phyloP scores from a whole-genome alignment of 2,329 filamentous ascomycete genomes.

The Exophiala viscosa region DNA sequence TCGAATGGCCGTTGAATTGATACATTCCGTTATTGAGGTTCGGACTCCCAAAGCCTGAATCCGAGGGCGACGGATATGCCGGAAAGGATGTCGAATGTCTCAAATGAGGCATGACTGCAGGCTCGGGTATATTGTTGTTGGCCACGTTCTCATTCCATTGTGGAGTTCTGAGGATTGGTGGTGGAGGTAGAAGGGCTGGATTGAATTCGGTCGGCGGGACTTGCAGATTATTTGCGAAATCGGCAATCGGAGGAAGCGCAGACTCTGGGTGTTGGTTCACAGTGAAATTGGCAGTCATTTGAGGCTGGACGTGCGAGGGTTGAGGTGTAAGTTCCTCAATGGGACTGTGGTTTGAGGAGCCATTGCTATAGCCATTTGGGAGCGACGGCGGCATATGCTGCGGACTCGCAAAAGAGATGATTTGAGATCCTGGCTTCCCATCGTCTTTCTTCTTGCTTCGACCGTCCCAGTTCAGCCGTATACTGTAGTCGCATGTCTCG shows the following conservation, averaged over 20 bases:
- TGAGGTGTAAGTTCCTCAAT: slow-evolving; percentile 9
- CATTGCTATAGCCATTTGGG: slow-evolving; percentile 18
- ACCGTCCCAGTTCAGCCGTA: slow-evolving; percentile 77
- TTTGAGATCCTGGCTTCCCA: slow-evolving; percentile 33
- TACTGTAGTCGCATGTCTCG: slow-evolving; percentile 75
- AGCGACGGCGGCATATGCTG: slow-evolving; percentile 8
- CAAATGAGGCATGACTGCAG: slow-evolving; percentile 4
- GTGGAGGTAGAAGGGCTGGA: slow-evolving; percentile 17
- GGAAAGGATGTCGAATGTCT: slow-evolving; percentile 14
- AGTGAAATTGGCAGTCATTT: slow-evolving; percentile 4
- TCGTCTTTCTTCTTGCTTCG: slow-evolving; percentile 57
- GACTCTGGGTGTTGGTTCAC: slow-evolving; percentile 14
- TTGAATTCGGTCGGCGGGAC: slow-evolving; percentile 11
- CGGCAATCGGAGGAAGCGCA: slow-evolving; percentile 5
- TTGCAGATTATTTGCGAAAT: slow-evolving; percentile 7
- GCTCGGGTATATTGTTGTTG: slow-evolving; percentile 3
- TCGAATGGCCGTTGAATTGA: slow-evolving; percentile 14
- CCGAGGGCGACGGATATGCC: slow-evolving; percentile 27
- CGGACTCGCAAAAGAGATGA: slow-evolving; percentile 32
- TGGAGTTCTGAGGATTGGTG: slow-evolving; percentile 26
- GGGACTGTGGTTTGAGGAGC: slow-evolving; percentile 3
- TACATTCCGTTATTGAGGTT: slow-evolving; percentile 20
- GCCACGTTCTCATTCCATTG: slow-evolving; percentile 21
- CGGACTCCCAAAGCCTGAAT: slow-evolving; percentile 27
- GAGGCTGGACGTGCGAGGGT: slow-evolving; percentile 1